Base-by-base conservation (phyloP, 441 rosid genomes). In the Jatropha podagrica region DNA sequence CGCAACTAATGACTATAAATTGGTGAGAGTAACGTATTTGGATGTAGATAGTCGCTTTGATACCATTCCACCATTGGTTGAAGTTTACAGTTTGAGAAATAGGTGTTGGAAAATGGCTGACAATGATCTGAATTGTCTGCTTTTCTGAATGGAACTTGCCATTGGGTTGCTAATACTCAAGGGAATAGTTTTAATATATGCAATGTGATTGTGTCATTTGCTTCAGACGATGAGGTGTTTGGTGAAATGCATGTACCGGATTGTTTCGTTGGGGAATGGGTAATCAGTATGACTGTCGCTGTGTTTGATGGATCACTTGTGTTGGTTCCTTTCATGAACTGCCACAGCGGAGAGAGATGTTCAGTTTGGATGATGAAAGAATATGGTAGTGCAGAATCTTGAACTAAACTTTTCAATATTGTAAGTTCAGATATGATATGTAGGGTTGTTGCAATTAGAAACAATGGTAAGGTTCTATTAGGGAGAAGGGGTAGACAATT, bases 361-460 rank as follows among this genome's bases (percentile, higher is more conserved):
- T 56, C 54, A 1, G n/a, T 56, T 13, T 71, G 65, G 65, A 59
- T 71, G 37, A 71, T 71, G 74, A 71, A 71, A 58, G 40, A 41
- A 20, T 71, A 71, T 71, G 74, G 65, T 14, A 32, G n/a, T 58
- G 7, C 37, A 12, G 20, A 2, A 13, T 71, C 54, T 71, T 71
- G 65, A 54, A 58, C 74, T 5, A 55, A 41, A 23, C 65, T 71
- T 58, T 58, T 56, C 54, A 41, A 14, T 55, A 6, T 70, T 27
- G 12, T 4, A 37, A 0, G 10, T 49, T 14, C 26, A 56, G 44
- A 23, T 23, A 1, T 12, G 20, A 13, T 48, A 7, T 0, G 1
- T 13, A 49, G 40, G 5, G 0, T 27, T 5, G 27, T 51, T 68
- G 72, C 20, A 67, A 20, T 67, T 48, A 46, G 60, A 6, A 9